Conservation (phyloP, 148 eudicot genomes). For the Chenopodium quinoa region DNA sequence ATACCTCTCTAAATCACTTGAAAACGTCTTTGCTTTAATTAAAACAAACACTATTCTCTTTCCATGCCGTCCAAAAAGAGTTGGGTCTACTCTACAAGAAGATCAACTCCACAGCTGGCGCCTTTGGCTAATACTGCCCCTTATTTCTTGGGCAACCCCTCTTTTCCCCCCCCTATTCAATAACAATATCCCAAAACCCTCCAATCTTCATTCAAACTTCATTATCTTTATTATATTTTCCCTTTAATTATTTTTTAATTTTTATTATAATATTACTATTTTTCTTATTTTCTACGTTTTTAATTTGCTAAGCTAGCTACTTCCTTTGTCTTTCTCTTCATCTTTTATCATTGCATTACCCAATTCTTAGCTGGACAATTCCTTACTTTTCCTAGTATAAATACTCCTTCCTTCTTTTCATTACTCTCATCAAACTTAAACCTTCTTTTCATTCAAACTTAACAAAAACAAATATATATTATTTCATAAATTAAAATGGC, state of each 20-base stretch:
- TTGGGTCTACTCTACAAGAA: neutral
- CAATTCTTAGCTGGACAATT: constrained; percentile 17
- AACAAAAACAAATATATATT: too few species aligned
- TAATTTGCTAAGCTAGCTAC: neutral
- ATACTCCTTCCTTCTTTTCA: constrained; percentile 1
- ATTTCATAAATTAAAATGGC: constrained; percentile 5
- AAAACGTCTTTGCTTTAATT: neutral
- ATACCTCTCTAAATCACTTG: neutral
- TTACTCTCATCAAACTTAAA: neutral
- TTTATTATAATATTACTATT: neutral
- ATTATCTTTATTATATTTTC: neutral
- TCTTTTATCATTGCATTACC: neutral
- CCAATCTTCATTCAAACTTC: neutral
- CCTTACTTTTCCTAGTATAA: constrained; percentile 7
- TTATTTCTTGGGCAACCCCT: neutral
- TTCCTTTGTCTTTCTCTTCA: constrained; percentile 16
- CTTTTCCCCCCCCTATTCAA: neutral
- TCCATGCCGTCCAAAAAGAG: constrained; percentile 21
- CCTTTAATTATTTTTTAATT: neutral
- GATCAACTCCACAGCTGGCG: constrained; percentile 13
- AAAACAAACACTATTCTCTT: too few species aligned
- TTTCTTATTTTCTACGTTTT: neutral
- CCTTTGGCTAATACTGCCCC: neutral
- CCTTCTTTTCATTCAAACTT: neutral
- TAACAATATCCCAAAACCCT: neutral